Percentiles rank a stretch among this genome's conserved stretches.
These are phyloP conservation scores for Ligustrum vulgare DNA, from an alignment of 257 asterid species.

Conservation along the genomic window DNA sequence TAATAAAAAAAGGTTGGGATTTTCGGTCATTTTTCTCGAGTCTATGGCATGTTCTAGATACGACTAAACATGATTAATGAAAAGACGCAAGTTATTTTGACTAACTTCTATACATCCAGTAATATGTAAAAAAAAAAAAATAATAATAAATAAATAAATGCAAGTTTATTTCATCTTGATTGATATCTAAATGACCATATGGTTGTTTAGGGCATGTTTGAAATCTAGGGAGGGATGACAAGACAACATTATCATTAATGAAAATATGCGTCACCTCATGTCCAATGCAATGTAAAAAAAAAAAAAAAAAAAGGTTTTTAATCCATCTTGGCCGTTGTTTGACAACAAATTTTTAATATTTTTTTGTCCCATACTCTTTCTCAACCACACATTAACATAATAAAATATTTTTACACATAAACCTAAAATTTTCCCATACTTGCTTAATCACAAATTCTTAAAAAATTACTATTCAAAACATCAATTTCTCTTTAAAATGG, in stretches of 20 bases:
- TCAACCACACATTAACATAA: too few relatives aligned
- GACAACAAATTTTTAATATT: too few relatives aligned
- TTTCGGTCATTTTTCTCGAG: background rate
- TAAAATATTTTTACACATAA: too few relatives aligned
- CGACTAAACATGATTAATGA: background rate
- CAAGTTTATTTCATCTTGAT: background rate
- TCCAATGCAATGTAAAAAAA: background rate
- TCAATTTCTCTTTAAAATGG: too few relatives aligned
- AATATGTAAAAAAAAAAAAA: background rate
- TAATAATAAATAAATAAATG: too few relatives aligned
- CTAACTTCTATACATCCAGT: background rate
- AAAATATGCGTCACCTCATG: background rate
- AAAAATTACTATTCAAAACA: too few relatives aligned
- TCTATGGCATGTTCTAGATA: background rate
- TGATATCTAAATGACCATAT: background rate
- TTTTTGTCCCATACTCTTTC: too few relatives aligned
- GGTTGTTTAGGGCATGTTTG: background rate
- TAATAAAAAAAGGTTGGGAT: background rate
- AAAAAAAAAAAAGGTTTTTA: background rate
- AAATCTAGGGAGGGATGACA: background rate
- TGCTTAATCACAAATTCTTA: too few relatives aligned
- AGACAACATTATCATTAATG: background rate
- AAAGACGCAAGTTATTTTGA: background rate
- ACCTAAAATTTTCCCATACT: too few relatives aligned
- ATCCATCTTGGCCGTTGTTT: background rate